Evolutionary conservation across 495 filamentous ascomycete genomes (phyloP), one percentile per base, ranked within the genome.

Genomic region (Penicillium salamii): DNA sequence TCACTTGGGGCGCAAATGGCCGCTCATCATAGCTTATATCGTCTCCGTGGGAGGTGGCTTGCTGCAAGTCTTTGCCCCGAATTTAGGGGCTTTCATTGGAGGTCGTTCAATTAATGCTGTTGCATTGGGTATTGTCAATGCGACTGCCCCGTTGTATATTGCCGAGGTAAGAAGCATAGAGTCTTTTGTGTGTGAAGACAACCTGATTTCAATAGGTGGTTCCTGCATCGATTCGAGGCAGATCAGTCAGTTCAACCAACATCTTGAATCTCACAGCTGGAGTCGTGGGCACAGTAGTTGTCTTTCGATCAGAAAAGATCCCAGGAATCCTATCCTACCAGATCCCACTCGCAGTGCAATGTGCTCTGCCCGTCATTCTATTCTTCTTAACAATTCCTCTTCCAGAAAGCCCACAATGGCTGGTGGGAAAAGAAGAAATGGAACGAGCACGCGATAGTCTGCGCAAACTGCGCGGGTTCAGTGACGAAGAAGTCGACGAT

Each of bases 401-500:
- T 46, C 76, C 69, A 13, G 83, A 88, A 59, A 81, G 77, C 5
- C 84, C 84, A 0, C 66, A 82, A 49, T 88, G 83, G 83, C 77
- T 87, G 9, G 67, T 85, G 40, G 64, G 70, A 32, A 79, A 82
- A 53, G 77, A 76, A 24, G 64, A 66, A 23, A 49, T 69, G 34
- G 50, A 65, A 14, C 33, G 62, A 52, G 65, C 70, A 29, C 58
- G 58, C 32, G 13, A 43, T 23, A 67, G 67, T 38, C 45, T 72
- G 8, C 62, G 67, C 13, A 67, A 63, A 50, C 52, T 71, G 4
- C 68, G 67, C n/a, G 65, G 65, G 11, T 70, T 55, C 46, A 62
- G 57, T 14, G 65, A 68, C 24, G 42, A 42, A 7, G 42, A 64
- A 26, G 53, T 71, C 23, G 65, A 64, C 1, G 53, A 64, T 17